Evolutionary conservation across 2,329 filamentous ascomycete genomes (phyloP).

Genomic region (Blumeria graminis): DNA sequence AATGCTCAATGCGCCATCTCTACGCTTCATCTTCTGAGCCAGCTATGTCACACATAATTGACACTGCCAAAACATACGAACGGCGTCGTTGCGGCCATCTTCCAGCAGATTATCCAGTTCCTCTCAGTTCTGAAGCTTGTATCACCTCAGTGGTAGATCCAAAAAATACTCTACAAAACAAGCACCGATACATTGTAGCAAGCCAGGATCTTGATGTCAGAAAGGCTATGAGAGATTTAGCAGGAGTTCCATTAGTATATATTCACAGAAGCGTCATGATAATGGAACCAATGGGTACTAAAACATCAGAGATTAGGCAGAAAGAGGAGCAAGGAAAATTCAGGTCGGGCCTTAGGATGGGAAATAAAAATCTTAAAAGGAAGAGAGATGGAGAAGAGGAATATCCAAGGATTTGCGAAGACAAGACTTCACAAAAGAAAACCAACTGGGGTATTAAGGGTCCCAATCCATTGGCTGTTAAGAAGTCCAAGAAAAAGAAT

Average conservation of each 20-base stretch:
- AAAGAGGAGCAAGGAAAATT: conserved; percentile 54
- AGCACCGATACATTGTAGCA: conserved; percentile 57
- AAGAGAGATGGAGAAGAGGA: conserved; percentile 11
- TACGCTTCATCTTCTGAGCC: conserved; percentile 36
- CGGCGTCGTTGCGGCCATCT: conserved; percentile 59
- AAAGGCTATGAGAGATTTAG: conserved; percentile 36
- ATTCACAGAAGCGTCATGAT: conserved; percentile 60
- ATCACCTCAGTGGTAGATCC: conserved; percentile 54
- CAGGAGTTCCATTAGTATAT: conserved; percentile 55
- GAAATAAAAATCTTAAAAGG: conserved; percentile 16
- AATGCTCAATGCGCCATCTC: conserved; percentile 59
- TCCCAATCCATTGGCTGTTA: conserved; percentile 46
- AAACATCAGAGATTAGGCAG: conserved; percentile 36
- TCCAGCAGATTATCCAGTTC: conserved; percentile 43
- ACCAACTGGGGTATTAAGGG: conserved; percentile 37
- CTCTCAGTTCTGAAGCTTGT: conserved; percentile 46
- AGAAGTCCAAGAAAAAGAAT: conserved; percentile 35
- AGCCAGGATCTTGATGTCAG: conserved; percentile 44
- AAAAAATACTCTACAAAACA: conserved; percentile 46
- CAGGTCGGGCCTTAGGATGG: conserved; percentile 36
- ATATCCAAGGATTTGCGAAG: conserved; percentile 1
- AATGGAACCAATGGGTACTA: conserved; percentile 50
- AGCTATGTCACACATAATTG: conserved; percentile 30
- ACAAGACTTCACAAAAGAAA: conserved; percentile 22
- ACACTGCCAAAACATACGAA: conserved; percentile 51